phyloP scores from a whole-genome alignment of 805 yeast genomes.

The Brettanomyces nanus region DNA sequence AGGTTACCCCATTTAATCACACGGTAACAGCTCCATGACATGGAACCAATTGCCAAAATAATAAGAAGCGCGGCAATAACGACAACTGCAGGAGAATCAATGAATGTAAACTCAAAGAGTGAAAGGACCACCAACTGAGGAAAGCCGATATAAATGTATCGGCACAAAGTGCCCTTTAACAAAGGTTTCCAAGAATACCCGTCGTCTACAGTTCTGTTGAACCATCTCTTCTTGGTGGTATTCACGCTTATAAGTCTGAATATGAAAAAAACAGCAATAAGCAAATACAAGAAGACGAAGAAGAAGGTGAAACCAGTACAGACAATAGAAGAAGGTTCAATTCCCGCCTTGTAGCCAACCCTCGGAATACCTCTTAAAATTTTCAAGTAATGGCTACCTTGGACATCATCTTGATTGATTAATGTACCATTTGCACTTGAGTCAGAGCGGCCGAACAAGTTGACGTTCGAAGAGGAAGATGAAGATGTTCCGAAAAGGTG shows the following conservation, averaged over 20 bases:
- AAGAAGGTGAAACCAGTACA: conserved; percentile 85
- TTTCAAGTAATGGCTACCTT: conserved; percentile 49
- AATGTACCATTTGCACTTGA: conserved; percentile 1
- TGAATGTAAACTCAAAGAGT: conserved; percentile 76
- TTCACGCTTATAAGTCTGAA: conserved; percentile 33
- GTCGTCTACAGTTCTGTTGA: conserved; percentile 21
- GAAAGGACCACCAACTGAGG: conserved; percentile 73
- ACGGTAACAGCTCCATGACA: conserved; percentile 60
- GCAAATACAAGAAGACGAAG: conserved; percentile 63
- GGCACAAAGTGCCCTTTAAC: conserved; percentile 69
- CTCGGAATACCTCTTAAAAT: conserved; percentile 84
- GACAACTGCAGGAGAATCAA: conserved; percentile 84
- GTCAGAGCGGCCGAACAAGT: background rate
- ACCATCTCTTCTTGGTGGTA: conserved; percentile 28
- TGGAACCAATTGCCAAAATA: conserved; percentile 47
- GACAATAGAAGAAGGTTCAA: conserved; percentile 79
- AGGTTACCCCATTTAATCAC: conserved; percentile 52
- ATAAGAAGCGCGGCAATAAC: conserved; percentile 71
- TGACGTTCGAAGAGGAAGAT: conserved; percentile 14
- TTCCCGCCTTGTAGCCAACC: conserved; percentile 64
- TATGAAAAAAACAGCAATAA: conserved; percentile 51
- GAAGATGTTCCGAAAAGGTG: conserved; percentile 2
- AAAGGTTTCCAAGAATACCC: conserved; percentile 49
- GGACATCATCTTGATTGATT: conserved; percentile 24
- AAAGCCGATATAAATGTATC: conserved; percentile 79